Base-by-base conservation (phyloP, 495 filamentous ascomycete species). In the Cudoniella acicularis region DNA sequence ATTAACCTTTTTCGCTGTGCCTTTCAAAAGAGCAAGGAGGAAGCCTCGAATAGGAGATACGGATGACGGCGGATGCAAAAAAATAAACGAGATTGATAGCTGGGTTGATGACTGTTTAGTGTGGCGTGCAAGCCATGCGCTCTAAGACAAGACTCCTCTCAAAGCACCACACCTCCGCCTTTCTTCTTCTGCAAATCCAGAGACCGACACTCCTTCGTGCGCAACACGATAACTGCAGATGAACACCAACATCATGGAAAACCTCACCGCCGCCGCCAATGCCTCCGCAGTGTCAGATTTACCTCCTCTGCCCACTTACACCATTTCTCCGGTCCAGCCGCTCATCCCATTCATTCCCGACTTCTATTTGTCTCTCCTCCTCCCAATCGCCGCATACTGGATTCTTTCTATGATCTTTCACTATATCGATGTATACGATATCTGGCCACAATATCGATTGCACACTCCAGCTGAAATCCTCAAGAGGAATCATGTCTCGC, bases 341-440 rank as follows among this genome's bases (percentile, higher is more conserved):
- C 75, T 96, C 26, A 59, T 96, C 46, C 78, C 91, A 41, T 84
- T 82, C 67, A 79, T 96, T n/a, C 81, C 90, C 20, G 94, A 98
- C 72, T 85, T 85, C 66, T 83, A 87, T 69, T 73, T 96, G 21
- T 77, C 86, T 18, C 76, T 94, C 49, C 69, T 89, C 40, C 75
- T 88, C 6, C 91, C 91, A n/a, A 81, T 95, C 52, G 68, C 89
- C 64, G 90, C 88, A 42, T 98, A 98, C 77, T 97, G 94, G 93
- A 74, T 73, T 25, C 64, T 95, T 42, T 96, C 92, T n/a, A 74
- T 89, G 70, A 71, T 94, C 67, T 98, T 94, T 75, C 91, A 96
- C 74, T 68, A 84, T 60, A 80, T 97, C 66, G 92, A 96, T 74
- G 74, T 84, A 49, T 83, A 86, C 69, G 87, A 94, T 69, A 79